Conservation (phyloP, 2,329 filamentous ascomycete species). For the Daldinia sp. region DNA sequence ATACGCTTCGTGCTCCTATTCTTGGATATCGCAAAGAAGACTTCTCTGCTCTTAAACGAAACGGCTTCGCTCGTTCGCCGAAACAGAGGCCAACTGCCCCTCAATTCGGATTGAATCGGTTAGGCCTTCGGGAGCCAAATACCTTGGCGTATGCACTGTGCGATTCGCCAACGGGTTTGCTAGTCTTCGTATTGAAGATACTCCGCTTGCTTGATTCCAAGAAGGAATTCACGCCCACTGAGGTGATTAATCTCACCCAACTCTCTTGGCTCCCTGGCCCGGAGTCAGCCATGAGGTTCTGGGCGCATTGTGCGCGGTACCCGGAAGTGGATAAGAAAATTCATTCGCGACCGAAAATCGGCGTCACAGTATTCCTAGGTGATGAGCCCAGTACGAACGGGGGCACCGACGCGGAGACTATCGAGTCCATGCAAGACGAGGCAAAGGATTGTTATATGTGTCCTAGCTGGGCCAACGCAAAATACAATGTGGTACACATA, state of each 20-base stretch:
- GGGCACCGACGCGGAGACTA: constrained; percentile 35
- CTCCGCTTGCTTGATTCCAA: constrained; percentile 57
- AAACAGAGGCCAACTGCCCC: constrained; percentile 39
- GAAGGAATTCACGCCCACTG: constrained; percentile 60
- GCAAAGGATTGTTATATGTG: constrained; percentile 56
- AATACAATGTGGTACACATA: constrained; percentile 59
- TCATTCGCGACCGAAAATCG: constrained; percentile 55
- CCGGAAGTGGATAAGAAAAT: constrained; percentile 47
- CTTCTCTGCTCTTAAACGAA: constrained; percentile 57
- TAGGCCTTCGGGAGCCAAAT: constrained; percentile 61
- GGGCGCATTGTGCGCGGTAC: constrained; percentile 60
- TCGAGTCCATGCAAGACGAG: constrained; percentile 36
- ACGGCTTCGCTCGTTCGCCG: constrained; percentile 30
- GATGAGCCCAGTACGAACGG: constrained; percentile 44
- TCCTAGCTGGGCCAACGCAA: constrained; percentile 61
- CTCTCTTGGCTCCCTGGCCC: constrained; percentile 76
- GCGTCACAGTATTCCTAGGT: constrained; percentile 62
- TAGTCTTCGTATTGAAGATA: constrained; percentile 65
- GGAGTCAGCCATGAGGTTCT: constrained; percentile 69
- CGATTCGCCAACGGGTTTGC: constrained; percentile 70
- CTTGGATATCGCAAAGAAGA: constrained; percentile 69
- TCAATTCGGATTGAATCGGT: constrained; percentile 50
- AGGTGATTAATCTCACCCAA: constrained; percentile 71
- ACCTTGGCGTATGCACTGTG: constrained; percentile 71
- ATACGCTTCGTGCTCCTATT: constrained; percentile 60